Percentiles rank a stretch among this genome's conserved stretches.
Evolutionary conservation across 805 yeast genomes (phyloP).

Genomic region (Debaryomyces hansenii): DNA sequence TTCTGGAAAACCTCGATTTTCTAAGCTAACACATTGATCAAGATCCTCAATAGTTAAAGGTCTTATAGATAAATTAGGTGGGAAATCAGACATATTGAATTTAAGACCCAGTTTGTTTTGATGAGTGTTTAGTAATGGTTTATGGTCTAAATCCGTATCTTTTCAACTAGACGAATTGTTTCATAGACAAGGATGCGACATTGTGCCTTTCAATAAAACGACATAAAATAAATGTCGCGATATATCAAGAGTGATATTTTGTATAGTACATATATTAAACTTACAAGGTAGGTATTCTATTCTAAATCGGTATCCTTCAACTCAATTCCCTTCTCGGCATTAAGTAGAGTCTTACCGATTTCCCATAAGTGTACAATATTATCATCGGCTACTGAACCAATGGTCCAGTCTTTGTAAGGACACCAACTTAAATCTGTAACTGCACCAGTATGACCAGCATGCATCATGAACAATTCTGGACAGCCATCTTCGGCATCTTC

Average conservation of each 20-base stretch:
- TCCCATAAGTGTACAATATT: slow-evolving; percentile 63
- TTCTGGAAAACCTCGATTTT: slow-evolving; percentile 66
- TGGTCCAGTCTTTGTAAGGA: slow-evolving; percentile 71
- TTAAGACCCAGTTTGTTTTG: neutral
- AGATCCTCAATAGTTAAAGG: slow-evolving; percentile 79
- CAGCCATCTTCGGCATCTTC: slow-evolving; percentile 92
- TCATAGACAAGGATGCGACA: too few relatives aligned
- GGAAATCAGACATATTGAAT: slow-evolving; percentile 40
- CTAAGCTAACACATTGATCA: slow-evolving; percentile 60
- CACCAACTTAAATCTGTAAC: slow-evolving; percentile 74
- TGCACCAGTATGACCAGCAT: slow-evolving; percentile 84
- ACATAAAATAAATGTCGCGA: neutral
- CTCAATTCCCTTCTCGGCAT: slow-evolving; percentile 14
- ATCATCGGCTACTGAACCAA: slow-evolving; percentile 65
- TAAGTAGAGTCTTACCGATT: slow-evolving; percentile 33
- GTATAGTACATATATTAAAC: neutral
- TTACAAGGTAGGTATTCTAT: slow-evolving; percentile 7
- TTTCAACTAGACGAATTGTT: too few relatives aligned
- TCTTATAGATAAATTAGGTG: slow-evolving; percentile 55
- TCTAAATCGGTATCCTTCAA: slow-evolving; percentile 24
- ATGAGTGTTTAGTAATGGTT: too few relatives aligned
- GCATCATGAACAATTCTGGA: slow-evolving; percentile 87
- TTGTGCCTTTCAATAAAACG: neutral
- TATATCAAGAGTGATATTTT: neutral
- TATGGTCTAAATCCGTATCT: too few relatives aligned